phyloP scores from a whole-genome alignment of 495 filamentous ascomycete species.

The Clavariopsis aquatica region DNA sequence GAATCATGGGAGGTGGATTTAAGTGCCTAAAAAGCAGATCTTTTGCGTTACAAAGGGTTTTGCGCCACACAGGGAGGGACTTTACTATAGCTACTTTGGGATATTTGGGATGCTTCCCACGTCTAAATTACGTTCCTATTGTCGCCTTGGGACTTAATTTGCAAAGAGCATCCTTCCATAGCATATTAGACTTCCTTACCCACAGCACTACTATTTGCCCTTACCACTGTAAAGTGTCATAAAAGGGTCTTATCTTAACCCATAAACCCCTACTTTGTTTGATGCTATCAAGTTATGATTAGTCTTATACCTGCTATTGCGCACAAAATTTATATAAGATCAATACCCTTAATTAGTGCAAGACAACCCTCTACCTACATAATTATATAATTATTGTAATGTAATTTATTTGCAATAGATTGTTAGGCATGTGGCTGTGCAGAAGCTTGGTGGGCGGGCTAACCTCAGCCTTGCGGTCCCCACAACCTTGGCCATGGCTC shows the following conservation, averaged over 20 bases:
- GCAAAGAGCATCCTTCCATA: conserved; percentile 31
- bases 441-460: conserved; percentile 1
- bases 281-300: conserved; percentile 31
- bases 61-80: neutral
- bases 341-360: conserved; percentile 23
- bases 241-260: conserved; percentile 32
- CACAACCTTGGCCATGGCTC: conserved; percentile 1
- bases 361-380: conserved; percentile 11
- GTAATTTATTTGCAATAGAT: conserved; percentile 16
- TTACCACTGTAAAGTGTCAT: conserved; percentile 30
- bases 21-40: neutral
- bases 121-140: conserved; percentile 35
- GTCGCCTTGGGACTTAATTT: conserved; percentile 37
- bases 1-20: neutral
- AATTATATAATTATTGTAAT: conserved; percentile 6
- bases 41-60: neutral
- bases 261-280: conserved; percentile 23
- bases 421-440: conserved; percentile 7
- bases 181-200: conserved; percentile 25
- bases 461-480: conserved; percentile 9
- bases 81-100: conserved; percentile 28
- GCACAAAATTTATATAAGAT: conserved; percentile 35
- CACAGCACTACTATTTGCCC: conserved; percentile 23
- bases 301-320: conserved; percentile 37
- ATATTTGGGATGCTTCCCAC: conserved; percentile 16